Evolutionary conservation across 495 filamentous ascomycete genomes (phyloP).

Genomic region (Trichoderma reesei): DNA sequence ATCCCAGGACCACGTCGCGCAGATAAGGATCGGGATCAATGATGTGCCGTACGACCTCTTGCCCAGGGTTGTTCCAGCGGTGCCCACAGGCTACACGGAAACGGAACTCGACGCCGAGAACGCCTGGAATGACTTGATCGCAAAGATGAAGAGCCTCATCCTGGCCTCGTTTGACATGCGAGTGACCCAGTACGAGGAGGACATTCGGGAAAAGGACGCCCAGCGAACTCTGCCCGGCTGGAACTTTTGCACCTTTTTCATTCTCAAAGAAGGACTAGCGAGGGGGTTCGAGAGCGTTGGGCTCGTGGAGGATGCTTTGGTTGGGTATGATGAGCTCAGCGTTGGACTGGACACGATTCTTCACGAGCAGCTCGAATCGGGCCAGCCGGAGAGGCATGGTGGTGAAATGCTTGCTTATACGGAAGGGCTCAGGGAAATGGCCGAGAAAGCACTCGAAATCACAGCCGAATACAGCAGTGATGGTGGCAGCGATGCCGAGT

Average conservation of each 20-base stretch:
- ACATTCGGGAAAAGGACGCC: conserved; percentile 86
- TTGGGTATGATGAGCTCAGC: conserved; percentile 85
- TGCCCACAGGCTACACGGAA: conserved; percentile 50
- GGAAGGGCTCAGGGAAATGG: conserved; percentile 54
- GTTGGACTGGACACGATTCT: conserved; percentile 75
- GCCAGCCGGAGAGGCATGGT: conserved; percentile 47
- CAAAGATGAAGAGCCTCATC: conserved; percentile 80
- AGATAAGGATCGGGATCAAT: conserved; percentile 65
- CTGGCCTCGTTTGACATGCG: conserved; percentile 82
- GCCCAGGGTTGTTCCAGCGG: conserved; percentile 45
- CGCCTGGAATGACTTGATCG: conserved; percentile 72
- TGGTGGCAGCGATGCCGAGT: conserved; percentile 35
- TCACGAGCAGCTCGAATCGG: conserved; percentile 54
- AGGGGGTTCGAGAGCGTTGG: conserved; percentile 94
- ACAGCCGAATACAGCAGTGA: conserved; percentile 24
- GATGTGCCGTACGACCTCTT: conserved; percentile 49
- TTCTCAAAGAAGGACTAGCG: conserved; percentile 89
- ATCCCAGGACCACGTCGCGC: conserved; percentile 68
- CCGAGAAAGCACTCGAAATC: conserved; percentile 36
- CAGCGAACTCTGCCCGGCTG: conserved; percentile 85
- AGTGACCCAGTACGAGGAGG: conserved; percentile 91
- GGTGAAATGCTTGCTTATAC: conserved; percentile 58
- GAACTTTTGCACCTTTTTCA: conserved; percentile 99
- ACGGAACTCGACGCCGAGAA: conserved; percentile 57
- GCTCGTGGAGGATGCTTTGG: conserved; percentile 86